These are phyloP conservation scores for Curvularia spicifera DNA, from an alignment of 2,329 filamentous ascomycete genomes.

Conservation along the genomic window DNA sequence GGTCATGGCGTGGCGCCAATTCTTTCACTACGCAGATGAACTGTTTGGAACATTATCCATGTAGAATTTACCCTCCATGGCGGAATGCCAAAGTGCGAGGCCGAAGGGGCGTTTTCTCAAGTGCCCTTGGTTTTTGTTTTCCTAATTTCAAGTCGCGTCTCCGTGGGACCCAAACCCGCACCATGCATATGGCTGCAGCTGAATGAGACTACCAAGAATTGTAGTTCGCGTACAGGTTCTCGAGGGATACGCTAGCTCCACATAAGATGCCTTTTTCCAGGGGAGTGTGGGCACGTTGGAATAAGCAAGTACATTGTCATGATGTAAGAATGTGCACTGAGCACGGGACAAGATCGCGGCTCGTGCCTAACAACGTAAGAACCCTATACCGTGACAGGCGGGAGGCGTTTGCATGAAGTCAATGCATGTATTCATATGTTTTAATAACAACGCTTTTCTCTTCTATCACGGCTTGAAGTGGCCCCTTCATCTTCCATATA, in stretches of 20 bases:
- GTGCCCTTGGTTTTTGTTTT: background rate
- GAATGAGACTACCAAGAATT: background rate
- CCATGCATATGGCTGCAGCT: conserved; percentile 1
- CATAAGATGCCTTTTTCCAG: background rate
- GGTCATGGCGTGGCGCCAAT: conserved; percentile 14
- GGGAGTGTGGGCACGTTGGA: background rate
- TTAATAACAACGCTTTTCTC: conserved; percentile 25
- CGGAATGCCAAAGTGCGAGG: background rate
- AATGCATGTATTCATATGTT: conserved; percentile 19
- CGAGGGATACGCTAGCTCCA: background rate
- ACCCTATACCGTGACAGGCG: conserved; percentile 1
- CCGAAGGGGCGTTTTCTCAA: background rate
- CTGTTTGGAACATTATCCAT: conserved; percentile 8
- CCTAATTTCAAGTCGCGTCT: background rate
- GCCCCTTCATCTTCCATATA: background rate
- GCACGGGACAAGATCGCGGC: background rate
- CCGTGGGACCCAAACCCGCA: background rate
- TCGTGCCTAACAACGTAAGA: background rate
- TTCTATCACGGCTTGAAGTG: conserved; percentile 5
- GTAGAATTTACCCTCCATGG: conserved; percentile 17
- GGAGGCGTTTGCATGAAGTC: conserved; percentile 11
- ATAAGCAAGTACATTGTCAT: conserved; percentile 1
- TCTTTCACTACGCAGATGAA: conserved; percentile 7
- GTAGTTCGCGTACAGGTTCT: background rate
- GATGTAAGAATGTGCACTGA: background rate